Evolutionary conservation across 176 grass and related monocot genomes (phyloP).

Genomic region (Paspalum vaginatum): DNA sequence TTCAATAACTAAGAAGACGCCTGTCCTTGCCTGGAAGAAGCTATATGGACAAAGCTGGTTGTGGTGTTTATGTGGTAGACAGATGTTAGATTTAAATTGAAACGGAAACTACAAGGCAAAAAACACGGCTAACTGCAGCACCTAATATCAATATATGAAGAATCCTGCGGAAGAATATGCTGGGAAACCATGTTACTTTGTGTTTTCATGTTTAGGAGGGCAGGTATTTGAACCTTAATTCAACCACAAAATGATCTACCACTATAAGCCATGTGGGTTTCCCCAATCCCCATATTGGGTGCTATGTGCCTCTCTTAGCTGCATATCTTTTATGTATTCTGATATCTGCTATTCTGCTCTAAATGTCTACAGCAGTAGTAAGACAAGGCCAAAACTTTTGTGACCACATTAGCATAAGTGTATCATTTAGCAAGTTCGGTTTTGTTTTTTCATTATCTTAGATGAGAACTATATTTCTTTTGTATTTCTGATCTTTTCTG

Average conservation of each 20-base stretch:
- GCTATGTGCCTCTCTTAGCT: neutral
- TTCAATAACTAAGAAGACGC: constrained; percentile 21
- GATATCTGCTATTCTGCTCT: neutral
- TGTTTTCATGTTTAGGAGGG: neutral
- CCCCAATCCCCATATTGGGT: neutral
- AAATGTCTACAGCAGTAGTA: constrained; percentile 4
- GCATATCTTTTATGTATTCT: constrained; percentile 19
- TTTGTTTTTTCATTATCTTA: neutral
- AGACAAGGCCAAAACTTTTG: constrained; percentile 5
- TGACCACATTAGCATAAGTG: constrained; percentile 3
- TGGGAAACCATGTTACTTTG: neutral
- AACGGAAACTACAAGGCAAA: constrained; percentile 1
- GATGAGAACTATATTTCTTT: neutral
- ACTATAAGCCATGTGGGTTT: neutral
- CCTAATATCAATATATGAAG: neutral
- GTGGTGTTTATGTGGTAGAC: constrained; percentile 13
- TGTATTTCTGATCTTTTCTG: neutral
- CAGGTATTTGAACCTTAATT: neutral
- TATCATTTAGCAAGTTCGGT: neutral
- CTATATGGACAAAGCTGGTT: constrained; percentile 26
- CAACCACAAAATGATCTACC: neutral
- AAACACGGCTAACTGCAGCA: neutral
- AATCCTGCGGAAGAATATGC: neutral
- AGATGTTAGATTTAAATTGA: constrained; percentile 20
- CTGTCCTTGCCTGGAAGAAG: constrained; percentile 20